These are phyloP conservation scores for Crotalaria pallida DNA, from an alignment of 306 rosid genomes.

Conservation along the genomic window DNA sequence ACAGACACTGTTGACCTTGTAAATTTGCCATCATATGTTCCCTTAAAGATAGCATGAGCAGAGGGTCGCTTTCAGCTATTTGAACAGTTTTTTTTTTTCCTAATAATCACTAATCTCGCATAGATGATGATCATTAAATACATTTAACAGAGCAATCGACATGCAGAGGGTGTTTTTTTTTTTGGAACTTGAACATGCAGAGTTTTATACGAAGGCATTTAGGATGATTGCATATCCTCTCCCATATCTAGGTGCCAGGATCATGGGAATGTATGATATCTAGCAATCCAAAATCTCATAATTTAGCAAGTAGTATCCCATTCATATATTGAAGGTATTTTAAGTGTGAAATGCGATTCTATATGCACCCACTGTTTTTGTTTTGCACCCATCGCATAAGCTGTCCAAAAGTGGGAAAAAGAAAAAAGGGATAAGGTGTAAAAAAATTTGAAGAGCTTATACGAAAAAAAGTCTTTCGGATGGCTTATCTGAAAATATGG, in stretches of 20 bases:
- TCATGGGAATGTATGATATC: not conserved
- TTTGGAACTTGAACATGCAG: no score
- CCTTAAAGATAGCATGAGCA: not conserved
- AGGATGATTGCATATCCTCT: not conserved
- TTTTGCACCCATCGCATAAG: no score
- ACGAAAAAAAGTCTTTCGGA: no score
- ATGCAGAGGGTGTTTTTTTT: no score
- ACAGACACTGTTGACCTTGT: not conserved
- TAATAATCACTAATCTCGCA: not conserved
- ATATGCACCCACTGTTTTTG: no score
- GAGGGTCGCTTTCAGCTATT: not conserved
- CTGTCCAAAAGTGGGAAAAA: no score
- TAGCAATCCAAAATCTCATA: not conserved
- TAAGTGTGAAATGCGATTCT: no score
- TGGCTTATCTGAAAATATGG: no score
- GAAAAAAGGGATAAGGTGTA: no score
- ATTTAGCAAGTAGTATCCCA: not conserved
- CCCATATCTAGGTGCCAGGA: not conserved
- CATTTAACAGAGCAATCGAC: not conserved
- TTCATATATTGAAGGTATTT: not conserved
- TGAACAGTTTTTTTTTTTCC: not conserved
- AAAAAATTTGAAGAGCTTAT: no score
- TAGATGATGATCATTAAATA: not conserved
- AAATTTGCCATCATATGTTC: not conserved
- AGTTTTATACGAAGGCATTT: not conserved